Percentiles rank a stretch among this genome's conserved stretches.
Conservation (phyloP, 208 protist species). For the Trichomonas gallinae region DNA sequence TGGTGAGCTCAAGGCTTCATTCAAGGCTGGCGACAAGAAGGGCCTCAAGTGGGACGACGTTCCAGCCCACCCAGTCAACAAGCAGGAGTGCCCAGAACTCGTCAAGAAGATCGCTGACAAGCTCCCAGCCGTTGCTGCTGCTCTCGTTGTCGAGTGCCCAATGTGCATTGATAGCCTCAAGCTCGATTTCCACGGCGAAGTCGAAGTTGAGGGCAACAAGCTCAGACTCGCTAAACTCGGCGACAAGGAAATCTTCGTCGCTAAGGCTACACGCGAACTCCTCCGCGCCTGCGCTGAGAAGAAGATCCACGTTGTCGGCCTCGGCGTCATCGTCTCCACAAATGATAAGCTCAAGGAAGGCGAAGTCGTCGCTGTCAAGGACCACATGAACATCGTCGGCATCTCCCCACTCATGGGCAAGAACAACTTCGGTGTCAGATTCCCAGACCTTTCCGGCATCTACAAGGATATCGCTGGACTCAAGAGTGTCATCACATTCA, state of each 20-base stretch:
- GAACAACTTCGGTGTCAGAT: not conserved
- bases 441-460: not conserved
- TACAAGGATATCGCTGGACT: not conserved
- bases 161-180: not conserved
- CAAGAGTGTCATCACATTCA: not conserved
- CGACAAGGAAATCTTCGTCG: not conserved
- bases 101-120: not conserved
- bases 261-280: not conserved
- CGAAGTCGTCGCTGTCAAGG: not conserved
- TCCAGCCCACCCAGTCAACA: not conserved
- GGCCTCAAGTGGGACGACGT: not conserved
- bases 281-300: not conserved
- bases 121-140: not conserved
- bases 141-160: not conserved
- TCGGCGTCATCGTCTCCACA: not conserved
- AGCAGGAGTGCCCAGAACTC: not conserved
- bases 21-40: not conserved
- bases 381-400: not conserved
- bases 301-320: not conserved
- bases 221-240: not conserved
- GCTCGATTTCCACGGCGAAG: not conserved
- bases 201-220: not conserved
- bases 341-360: not conserved
- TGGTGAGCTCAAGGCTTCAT: not conserved
- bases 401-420: not conserved